Evolutionary conservation across 768 basidiomycete genomes (phyloP).

Genomic region (Leccinum uliginosum): DNA sequence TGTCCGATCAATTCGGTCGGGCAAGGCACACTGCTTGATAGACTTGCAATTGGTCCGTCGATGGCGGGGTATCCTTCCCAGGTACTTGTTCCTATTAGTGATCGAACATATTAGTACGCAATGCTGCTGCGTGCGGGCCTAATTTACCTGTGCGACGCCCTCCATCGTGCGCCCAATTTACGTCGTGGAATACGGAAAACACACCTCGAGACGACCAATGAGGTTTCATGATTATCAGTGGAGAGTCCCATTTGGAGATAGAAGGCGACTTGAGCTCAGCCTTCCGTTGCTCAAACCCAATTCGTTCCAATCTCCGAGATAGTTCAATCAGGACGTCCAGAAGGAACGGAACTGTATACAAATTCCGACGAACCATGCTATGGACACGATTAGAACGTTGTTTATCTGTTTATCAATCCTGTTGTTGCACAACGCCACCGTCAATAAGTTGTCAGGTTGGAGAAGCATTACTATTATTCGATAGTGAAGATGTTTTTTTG

Average conservation of each 20-base stretch:
- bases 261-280: slow-evolving; percentile 12
- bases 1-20: slow-evolving; percentile 7
- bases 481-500: slow-evolving; percentile 6
- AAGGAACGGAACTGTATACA: slow-evolving; percentile 12
- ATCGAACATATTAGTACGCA: not conserved
- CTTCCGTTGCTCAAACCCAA: slow-evolving; percentile 21
- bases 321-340: slow-evolving; percentile 9
- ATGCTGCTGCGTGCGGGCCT: not conserved
- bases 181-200: slow-evolving; percentile 16
- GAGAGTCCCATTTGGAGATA: slow-evolving; percentile 22
- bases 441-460: slow-evolving; percentile 15
- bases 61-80: not conserved
- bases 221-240: slow-evolving; percentile 7
- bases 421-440: slow-evolving; percentile 22
- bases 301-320: slow-evolving; percentile 24
- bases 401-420: slow-evolving; percentile 16
- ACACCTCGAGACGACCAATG: slow-evolving; percentile 1
- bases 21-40: not conserved
- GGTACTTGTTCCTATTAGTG: slow-evolving; percentile 6
- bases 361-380: slow-evolving; percentile 17
- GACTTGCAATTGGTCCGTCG: slow-evolving; percentile 1
- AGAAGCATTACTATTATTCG: slow-evolving; percentile 1
- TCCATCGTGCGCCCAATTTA: slow-evolving; percentile 15
- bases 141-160: not conserved
- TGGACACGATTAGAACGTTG: slow-evolving; percentile 12